phyloP scores from a whole-genome alignment of 139 green algal genomes.

The Chara braunii region DNA sequence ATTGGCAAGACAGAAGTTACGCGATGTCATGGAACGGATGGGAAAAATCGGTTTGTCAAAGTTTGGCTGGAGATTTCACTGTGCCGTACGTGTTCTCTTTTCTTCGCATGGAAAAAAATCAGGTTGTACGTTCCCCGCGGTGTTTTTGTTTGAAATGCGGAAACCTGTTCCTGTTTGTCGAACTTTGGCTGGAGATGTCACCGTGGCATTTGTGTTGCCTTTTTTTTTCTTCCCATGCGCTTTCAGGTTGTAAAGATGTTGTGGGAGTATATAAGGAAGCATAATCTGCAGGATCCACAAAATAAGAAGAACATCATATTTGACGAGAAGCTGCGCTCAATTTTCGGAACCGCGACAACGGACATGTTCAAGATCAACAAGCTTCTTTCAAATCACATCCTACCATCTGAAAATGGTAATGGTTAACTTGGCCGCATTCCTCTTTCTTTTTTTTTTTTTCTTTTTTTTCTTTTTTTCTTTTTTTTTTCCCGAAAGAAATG shows the following conservation, averaged over 20 bases:
- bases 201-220: not conserved
- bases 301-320: slow-evolving; percentile 41
- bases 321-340: slow-evolving; percentile 20
- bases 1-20: too few species aligned
- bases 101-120: not conserved
- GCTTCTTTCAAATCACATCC: slow-evolving; percentile 41
- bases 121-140: slow-evolving; percentile 2
- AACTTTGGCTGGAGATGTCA: not conserved
- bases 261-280: slow-evolving; percentile 46
- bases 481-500: too few species aligned
- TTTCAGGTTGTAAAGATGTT: slow-evolving; percentile 43
- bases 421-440: too few species aligned
- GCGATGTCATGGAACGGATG: too few species aligned
- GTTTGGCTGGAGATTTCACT: too few species aligned
- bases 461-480: not conserved
- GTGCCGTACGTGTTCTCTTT: slow-evolving; percentile 5
- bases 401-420: not conserved
- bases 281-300: slow-evolving; percentile 42
- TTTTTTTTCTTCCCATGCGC: not conserved
- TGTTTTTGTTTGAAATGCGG: not conserved
- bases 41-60: too few species aligned
- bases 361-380: slow-evolving; percentile 51
- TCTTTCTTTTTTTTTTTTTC: not conserved
- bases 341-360: slow-evolving; percentile 26
- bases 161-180: not conserved